Conservation (phyloP, 495 filamentous ascomycete genomes). For the Lasiosphaeria ovina region DNA sequence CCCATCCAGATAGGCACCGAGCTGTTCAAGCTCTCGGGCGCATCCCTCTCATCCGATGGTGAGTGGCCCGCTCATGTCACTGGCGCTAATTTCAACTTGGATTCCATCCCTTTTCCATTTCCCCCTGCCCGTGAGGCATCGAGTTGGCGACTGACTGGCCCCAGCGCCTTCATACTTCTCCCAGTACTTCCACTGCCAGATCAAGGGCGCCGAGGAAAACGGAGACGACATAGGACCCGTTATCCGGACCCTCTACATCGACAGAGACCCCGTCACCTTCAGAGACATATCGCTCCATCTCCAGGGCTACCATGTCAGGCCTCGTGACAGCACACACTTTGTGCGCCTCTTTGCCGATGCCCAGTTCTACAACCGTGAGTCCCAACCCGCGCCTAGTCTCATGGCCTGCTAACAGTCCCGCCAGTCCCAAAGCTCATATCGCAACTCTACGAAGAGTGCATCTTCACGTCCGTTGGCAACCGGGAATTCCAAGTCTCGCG, state of each 20-base stretch:
- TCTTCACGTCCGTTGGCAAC: conserved; percentile 85
- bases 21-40: conserved; percentile 90
- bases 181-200: conserved; percentile 84
- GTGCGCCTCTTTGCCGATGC: conserved; percentile 93
- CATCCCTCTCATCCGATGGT: conserved; percentile 95
- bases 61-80: conserved; percentile 42
- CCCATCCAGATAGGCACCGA: conserved; percentile 92
- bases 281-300: conserved; percentile 85
- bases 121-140: neutral
- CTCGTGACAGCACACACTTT: conserved; percentile 79
- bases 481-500: conserved; percentile 85
- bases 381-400: neutral
- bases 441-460: conserved; percentile 90
- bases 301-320: conserved; percentile 87
- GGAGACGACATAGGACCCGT: conserved; percentile 48
- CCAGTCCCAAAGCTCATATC: conserved; percentile 83
- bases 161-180: conserved; percentile 97
- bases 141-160: conserved; percentile 16
- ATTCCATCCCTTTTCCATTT: conserved; percentile 1
- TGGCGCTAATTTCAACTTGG: neutral
- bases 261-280: conserved; percentile 90
- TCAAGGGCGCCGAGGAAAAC: conserved; percentile 59
- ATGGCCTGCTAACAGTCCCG: conserved; percentile 14
- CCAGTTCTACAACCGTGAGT: conserved; percentile 85
- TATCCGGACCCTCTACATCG: conserved; percentile 81